Evolutionary conservation across 139 green algal genomes (phyloP).

Genomic region (Nannochloris sp.): DNA sequence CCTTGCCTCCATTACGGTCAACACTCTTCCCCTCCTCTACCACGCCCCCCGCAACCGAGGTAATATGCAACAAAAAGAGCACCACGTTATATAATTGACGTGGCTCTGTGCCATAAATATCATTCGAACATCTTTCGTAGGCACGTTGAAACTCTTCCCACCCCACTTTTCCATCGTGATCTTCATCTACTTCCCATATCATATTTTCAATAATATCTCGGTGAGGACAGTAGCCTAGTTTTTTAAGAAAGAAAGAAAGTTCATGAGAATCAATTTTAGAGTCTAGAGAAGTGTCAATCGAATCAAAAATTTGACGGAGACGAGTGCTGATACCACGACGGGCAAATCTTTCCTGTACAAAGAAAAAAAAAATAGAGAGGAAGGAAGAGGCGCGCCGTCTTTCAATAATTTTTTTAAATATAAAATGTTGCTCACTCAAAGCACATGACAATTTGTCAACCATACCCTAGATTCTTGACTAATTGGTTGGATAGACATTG

Average conservation of each 20-base stretch:
- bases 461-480: no score
- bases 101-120: slow-evolving; percentile 69
- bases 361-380: neutral
- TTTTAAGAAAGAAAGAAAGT: slow-evolving; percentile 59
- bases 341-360: slow-evolving; percentile 67
- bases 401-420: no score
- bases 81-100: slow-evolving; percentile 87
- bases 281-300: slow-evolving; percentile 74
- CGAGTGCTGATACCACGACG: slow-evolving; percentile 79
- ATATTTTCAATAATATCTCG: slow-evolving; percentile 84
- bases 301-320: slow-evolving; percentile 67
- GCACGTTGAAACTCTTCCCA: neutral
- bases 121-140: neutral
- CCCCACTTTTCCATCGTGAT: slow-evolving; percentile 53
- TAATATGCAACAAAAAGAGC: slow-evolving; percentile 91
- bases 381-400: neutral
- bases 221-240: slow-evolving; percentile 65
- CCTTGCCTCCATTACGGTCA: no score
- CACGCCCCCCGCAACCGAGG: no score
- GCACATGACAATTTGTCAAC: no score
- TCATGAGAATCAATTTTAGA: slow-evolving; percentile 78
- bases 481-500: neutral
- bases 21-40: slow-evolving; percentile 58
- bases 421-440: no score
- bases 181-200: slow-evolving; percentile 98